A percentile compares a stretch with the other conserved stretches of the same genome.
Conservation (phyloP, 2,329 filamentous ascomycete genomes). For the Leptographium lundbergii region DNA sequence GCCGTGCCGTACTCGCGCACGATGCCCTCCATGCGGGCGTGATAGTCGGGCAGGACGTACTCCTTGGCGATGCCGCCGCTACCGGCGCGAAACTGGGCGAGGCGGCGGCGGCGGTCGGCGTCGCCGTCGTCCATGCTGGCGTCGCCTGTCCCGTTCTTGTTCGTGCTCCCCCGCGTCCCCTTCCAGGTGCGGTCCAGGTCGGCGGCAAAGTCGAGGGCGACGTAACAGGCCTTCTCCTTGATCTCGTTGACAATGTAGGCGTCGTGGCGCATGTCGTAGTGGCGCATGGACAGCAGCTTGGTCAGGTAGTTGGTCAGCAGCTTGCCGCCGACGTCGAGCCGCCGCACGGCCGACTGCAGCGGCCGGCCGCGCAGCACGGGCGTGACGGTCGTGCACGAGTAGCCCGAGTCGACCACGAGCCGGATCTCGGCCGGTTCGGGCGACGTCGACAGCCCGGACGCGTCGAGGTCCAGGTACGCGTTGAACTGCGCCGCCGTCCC, state of each 20-base stretch:
- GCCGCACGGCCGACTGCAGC: slow-evolving; percentile 66
- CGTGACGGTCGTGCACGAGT: slow-evolving; percentile 84
- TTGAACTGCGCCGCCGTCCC: slow-evolving; percentile 66
- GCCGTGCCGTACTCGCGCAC: slow-evolving; percentile 66
- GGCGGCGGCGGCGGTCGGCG: slow-evolving; percentile 39
- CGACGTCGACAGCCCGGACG: not conserved
- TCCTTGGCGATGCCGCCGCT: slow-evolving; percentile 61
- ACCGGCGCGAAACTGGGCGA: slow-evolving; percentile 34
- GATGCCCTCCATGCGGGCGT: slow-evolving; percentile 48
- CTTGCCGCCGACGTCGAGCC: slow-evolving; percentile 86
- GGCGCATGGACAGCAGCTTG: slow-evolving; percentile 74
- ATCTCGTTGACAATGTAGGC: slow-evolving; percentile 90
- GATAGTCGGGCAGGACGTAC: slow-evolving; percentile 80
- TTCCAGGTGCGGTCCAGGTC: slow-evolving; percentile 83
- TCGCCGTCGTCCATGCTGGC: not conserved
- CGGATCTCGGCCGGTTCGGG: slow-evolving; percentile 51
- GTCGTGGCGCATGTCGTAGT: slow-evolving; percentile 94
- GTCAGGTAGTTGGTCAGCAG: slow-evolving; percentile 87
- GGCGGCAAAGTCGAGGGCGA: slow-evolving; percentile 60
- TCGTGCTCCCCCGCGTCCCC: slow-evolving; percentile 36
- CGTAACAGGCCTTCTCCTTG: slow-evolving; percentile 80
- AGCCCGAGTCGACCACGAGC: slow-evolving; percentile 83
- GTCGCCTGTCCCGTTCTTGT: too few relatives aligned
- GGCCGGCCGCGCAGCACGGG: slow-evolving; percentile 72
- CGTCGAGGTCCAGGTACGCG: slow-evolving; percentile 55